Evolutionary conservation across 345 rosid genomes (phyloP).

Genomic region (Eucalyptus regnans): DNA sequence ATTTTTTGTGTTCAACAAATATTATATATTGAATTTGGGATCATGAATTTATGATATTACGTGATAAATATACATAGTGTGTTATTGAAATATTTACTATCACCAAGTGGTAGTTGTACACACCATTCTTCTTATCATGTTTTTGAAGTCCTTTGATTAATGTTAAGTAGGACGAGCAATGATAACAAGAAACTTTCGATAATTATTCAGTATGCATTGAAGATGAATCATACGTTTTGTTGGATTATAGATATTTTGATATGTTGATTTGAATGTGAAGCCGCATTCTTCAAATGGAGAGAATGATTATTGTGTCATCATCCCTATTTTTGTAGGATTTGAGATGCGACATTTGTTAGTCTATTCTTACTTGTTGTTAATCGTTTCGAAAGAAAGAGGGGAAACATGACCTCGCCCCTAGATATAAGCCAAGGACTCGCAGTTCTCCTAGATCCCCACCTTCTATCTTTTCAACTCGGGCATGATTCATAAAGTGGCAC

Average conservation of each 20-base stretch:
- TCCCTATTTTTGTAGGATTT: too few relatives aligned
- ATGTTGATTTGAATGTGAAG: background rate
- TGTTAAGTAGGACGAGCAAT: background rate
- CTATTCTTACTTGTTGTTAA: background rate
- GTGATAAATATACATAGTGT: background rate
- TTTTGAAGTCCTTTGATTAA: background rate
- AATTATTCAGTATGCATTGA: rapidly evolving
- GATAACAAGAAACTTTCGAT: background rate
- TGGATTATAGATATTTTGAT: background rate
- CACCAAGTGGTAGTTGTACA: background rate
- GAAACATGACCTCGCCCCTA: background rate
- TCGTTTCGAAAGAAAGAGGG: background rate
- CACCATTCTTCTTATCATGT: background rate
- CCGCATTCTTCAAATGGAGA: too few relatives aligned
- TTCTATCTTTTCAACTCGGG: too few relatives aligned
- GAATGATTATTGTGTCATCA: rapidly evolving
- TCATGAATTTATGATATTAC: background rate
- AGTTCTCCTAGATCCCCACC: too few relatives aligned
- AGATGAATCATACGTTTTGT: background rate
- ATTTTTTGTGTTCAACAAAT: too few relatives aligned
- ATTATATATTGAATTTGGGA: background rate
- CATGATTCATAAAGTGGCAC: too few relatives aligned
- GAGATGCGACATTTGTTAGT: background rate
- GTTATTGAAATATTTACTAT: background rate
- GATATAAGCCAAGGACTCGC: too few relatives aligned